phyloP scores from a whole-genome alignment of 2,329 filamentous ascomycete species.

The Cercospora zeae-maydis region DNA sequence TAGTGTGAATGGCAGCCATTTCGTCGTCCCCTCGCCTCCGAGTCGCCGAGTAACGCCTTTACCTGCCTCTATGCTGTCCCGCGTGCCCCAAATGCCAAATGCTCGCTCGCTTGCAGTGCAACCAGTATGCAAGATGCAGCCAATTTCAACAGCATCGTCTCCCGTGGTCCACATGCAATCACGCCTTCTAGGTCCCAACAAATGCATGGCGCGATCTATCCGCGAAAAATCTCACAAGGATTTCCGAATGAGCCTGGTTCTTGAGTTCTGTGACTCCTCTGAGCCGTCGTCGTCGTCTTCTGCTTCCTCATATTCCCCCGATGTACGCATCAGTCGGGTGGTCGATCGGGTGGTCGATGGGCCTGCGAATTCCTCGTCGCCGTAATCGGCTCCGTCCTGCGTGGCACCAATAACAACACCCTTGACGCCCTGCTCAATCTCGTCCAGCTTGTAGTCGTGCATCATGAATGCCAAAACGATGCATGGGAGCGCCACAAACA shows the following conservation, averaged over 20 bases:
- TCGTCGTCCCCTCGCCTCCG: neutral
- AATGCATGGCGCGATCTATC: slow-evolving; percentile 9
- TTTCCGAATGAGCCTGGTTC: slow-evolving; percentile 22
- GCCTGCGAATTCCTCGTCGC: slow-evolving; percentile 25
- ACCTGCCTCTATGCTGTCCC: neutral
- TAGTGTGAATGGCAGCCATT: neutral
- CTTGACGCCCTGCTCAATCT: slow-evolving; percentile 44
- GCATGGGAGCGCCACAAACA: slow-evolving; percentile 55
- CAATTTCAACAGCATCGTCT: neutral
- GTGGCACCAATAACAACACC: slow-evolving; percentile 42
- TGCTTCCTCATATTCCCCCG: slow-evolving; percentile 18
- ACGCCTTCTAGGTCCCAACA: slow-evolving; percentile 14
- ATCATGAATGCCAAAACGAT: slow-evolving; percentile 55
- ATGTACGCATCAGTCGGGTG: slow-evolving; percentile 14
- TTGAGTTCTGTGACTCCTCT: slow-evolving; percentile 22
- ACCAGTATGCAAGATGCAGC: slow-evolving; percentile 12
- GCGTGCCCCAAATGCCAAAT: neutral
- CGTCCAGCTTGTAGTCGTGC: slow-evolving; percentile 57
- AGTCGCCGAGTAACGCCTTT: slow-evolving; percentile 8
- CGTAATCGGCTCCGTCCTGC: slow-evolving; percentile 21
- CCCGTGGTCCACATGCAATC: slow-evolving; percentile 2
- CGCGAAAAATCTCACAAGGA: slow-evolving; percentile 15
- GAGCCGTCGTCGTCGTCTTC: slow-evolving; percentile 9
- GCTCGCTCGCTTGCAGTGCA: slow-evolving; percentile 7
- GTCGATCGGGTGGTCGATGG: slow-evolving; percentile 17